Conservation (phyloP, 1,284 basidiomycete species). For the Meripilus lineatus region DNA sequence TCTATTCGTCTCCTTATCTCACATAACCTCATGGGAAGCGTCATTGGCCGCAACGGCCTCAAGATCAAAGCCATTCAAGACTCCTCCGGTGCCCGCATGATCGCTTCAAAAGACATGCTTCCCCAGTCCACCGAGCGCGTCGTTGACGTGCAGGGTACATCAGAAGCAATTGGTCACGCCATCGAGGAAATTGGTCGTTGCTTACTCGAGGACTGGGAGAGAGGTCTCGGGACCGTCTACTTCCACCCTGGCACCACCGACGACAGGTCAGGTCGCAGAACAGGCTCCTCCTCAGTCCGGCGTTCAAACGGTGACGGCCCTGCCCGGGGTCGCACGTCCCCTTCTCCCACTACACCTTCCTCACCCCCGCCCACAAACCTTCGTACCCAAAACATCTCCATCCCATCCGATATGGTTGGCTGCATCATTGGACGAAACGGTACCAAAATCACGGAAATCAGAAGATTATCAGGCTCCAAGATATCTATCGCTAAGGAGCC, state of each 20-base stretch:
- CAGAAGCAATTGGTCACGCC: slow-evolving; percentile 88
- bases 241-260: slow-evolving; percentile 91
- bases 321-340: slow-evolving; percentile 55
- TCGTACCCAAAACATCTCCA: slow-evolving; percentile 98
- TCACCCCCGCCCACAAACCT: slow-evolving; percentile 66
- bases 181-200: slow-evolving; percentile 95
- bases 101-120: slow-evolving; percentile 98
- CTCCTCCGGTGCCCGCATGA: slow-evolving; percentile 93
- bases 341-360: slow-evolving; percentile 58
- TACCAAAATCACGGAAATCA: slow-evolving; percentile 98
- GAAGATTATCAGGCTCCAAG: slow-evolving; percentile 92
- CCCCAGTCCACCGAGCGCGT: slow-evolving; percentile 98
- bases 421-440: slow-evolving; percentile 97
- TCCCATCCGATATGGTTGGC: slow-evolving; percentile 98
- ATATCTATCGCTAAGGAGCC: slow-evolving; percentile 98
- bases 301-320: slow-evolving; percentile 46
- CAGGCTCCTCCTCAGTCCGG: slow-evolving; percentile 25
- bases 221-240: slow-evolving; percentile 87
- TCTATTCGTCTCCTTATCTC: slow-evolving; percentile 95
- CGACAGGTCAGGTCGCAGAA: slow-evolving; percentile 47
- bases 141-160: slow-evolving; percentile 92
- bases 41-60: slow-evolving; percentile 94
- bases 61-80: slow-evolving; percentile 99
- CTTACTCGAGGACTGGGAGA: slow-evolving; percentile 95
- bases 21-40: slow-evolving; percentile 98